phyloP scores from a whole-genome alignment of 73 alveolate genomes.

The Chromera velia region DNA sequence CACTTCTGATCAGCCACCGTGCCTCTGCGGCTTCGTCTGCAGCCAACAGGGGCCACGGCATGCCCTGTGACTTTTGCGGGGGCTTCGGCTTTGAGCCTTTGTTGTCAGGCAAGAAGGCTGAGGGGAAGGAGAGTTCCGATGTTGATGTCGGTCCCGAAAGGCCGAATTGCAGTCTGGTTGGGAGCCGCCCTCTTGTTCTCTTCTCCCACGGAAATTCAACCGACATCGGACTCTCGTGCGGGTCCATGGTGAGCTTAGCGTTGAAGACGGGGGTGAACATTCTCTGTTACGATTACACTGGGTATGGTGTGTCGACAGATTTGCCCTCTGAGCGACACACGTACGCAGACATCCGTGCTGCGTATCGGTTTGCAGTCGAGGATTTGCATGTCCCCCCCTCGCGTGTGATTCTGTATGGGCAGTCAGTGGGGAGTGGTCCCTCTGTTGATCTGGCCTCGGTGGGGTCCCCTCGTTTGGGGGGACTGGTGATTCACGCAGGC shows the following conservation, averaged over 20 bases:
- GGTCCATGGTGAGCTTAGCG: conserved; percentile 7
- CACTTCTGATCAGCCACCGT: too few relatives aligned
- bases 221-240: too few relatives aligned
- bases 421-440: conserved; percentile 79
- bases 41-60: too few relatives aligned
- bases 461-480: conserved; percentile 33
- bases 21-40: too few relatives aligned
- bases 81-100: too few relatives aligned
- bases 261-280: conserved; percentile 2
- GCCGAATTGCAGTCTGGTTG: too few relatives aligned
- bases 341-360: conserved; percentile 64
- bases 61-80: too few relatives aligned
- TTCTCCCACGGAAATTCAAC: conserved; percentile 64
- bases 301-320: conserved; percentile 10
- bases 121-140: too few relatives aligned
- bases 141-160: too few relatives aligned
- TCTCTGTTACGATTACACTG: conserved; percentile 15
- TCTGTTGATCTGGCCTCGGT: conserved; percentile 64
- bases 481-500: conserved; percentile 57
- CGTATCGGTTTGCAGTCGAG: conserved; percentile 53
- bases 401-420: conserved; percentile 59
- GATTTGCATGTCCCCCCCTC: conserved; percentile 46
- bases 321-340: conserved; percentile 51
- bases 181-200: conserved; percentile 9
- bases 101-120: too few relatives aligned